Conservation (phyloP, 164 flowering plant species). For the Stephania japonica region DNA sequence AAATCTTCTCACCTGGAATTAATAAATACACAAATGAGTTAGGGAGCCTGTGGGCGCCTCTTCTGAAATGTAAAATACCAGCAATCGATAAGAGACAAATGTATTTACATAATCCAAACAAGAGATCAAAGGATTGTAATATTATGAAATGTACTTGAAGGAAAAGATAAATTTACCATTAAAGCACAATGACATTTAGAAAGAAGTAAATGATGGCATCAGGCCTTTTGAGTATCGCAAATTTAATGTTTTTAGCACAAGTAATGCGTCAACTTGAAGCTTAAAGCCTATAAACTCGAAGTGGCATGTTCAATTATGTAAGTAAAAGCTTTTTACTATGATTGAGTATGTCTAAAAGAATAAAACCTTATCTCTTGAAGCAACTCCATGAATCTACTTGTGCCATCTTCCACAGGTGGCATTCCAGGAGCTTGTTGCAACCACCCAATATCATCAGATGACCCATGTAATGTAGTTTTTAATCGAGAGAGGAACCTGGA, state of each 20-base stretch:
- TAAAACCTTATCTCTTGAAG: constrained; percentile 64
- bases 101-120: background rate
- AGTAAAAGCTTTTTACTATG: background rate
- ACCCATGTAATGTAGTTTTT: constrained; percentile 59
- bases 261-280: too few relatives aligned
- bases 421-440: constrained; percentile 55
- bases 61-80: constrained; percentile 36
- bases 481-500: constrained; percentile 51
- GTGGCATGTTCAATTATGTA: background rate
- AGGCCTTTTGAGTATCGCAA: background rate
- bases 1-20: constrained; percentile 59
- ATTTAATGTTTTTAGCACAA: too few relatives aligned
- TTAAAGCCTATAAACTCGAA: background rate
- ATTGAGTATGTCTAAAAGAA: background rate
- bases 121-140: background rate
- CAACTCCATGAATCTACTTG: constrained; percentile 67
- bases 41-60: constrained; percentile 73
- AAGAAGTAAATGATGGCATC: background rate
- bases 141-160: too few relatives aligned
- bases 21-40: constrained; percentile 74
- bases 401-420: constrained; percentile 70
- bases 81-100: background rate
- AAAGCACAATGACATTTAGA: background rate
- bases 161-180: too few relatives aligned
- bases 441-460: constrained; percentile 92